Percentiles rank a stretch among this genome's conserved stretches.
Evolutionary conservation across 192 early-diverging fungal genomes (phyloP).

Genomic region (Backusella morwellensis): DNA sequence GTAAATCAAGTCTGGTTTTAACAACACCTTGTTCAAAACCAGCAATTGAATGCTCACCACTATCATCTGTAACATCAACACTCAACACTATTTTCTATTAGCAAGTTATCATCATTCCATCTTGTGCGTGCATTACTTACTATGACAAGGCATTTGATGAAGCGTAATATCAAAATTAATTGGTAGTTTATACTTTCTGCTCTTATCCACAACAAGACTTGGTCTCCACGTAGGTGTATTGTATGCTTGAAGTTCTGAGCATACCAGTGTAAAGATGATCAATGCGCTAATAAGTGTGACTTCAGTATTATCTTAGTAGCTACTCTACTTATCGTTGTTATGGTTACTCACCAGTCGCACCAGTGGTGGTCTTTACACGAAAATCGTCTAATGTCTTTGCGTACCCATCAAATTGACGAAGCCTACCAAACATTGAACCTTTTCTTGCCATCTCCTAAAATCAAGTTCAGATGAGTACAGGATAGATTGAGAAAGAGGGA

Average conservation of each 20-base stretch:
- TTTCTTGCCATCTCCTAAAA: conserved; percentile 39
- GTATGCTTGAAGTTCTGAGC: conserved; percentile 86
- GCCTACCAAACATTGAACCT: conserved; percentile 44
- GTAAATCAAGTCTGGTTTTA: conserved; percentile 72
- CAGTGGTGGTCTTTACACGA: conserved; percentile 76
- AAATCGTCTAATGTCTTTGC: conserved; percentile 98
- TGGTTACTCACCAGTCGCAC: conserved; percentile 54
- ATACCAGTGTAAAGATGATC: conserved; percentile 70
- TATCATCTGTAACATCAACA: conserved; percentile 93
- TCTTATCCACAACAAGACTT: conserved; percentile 78
- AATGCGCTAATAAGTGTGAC: conserved; percentile 78
- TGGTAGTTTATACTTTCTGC: conserved; percentile 83
- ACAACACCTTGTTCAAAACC: conserved; percentile 78
- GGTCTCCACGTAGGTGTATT: conserved; percentile 62
- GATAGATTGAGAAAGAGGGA: background rate
- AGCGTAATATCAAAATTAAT: conserved; percentile 92
- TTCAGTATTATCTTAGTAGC: conserved; percentile 14
- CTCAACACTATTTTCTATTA: conserved; percentile 62
- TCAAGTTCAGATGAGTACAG: background rate
- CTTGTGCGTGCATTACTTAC: conserved; percentile 35
- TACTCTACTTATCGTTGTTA: background rate
- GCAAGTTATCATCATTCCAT: background rate
- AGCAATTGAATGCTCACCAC: conserved; percentile 76
- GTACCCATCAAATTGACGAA: conserved; percentile 81
- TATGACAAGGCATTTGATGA: conserved; percentile 86